phyloP scores from a whole-genome alignment of 2,329 filamentous ascomycete genomes.

The Alternaria alternata region DNA sequence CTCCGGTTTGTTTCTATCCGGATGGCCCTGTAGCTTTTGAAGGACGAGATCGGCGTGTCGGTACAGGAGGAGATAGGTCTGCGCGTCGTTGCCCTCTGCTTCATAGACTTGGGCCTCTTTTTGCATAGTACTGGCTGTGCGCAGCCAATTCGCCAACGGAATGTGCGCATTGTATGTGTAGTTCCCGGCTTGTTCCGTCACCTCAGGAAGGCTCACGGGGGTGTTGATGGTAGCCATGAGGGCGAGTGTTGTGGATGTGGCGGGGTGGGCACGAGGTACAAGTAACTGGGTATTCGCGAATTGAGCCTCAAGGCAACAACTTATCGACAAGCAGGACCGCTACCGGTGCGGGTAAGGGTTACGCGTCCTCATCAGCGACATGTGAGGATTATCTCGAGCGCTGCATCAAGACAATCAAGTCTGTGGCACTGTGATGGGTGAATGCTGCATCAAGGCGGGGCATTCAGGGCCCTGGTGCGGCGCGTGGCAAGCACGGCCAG shows the following conservation, averaged over 20 bases:
- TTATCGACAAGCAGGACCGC: slow-evolving; percentile 16
- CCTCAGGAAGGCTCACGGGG: slow-evolving; percentile 78
- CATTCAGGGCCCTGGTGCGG: slow-evolving; percentile 16
- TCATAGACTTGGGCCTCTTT: slow-evolving; percentile 88
- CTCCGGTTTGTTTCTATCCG: slow-evolving; percentile 73
- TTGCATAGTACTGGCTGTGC: slow-evolving; percentile 79
- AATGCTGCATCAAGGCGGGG: slow-evolving; percentile 37
- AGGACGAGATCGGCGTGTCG: slow-evolving; percentile 87
- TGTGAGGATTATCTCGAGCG: slow-evolving; percentile 19
- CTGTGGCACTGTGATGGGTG: slow-evolving; percentile 35
- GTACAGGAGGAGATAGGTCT: slow-evolving; percentile 91
- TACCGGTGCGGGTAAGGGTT: slow-evolving; percentile 32
- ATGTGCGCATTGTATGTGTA: slow-evolving; percentile 84
- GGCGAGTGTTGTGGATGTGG: slow-evolving; percentile 11
- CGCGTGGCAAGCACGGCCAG: slow-evolving; percentile 9
- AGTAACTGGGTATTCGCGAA: background rate
- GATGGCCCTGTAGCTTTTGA: slow-evolving; percentile 76
- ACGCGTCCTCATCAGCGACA: slow-evolving; percentile 42
- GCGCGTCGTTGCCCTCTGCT: slow-evolving; percentile 82
- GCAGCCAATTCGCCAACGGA: slow-evolving; percentile 80
- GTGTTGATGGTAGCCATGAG: slow-evolving; percentile 42
- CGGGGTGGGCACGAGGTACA: slow-evolving; percentile 6
- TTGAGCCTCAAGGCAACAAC: slow-evolving; percentile 10
- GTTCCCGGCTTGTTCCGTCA: slow-evolving; percentile 76
- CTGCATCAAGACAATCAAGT: slow-evolving; percentile 22